phyloP scores from a whole-genome alignment of 148 eudicot genomes.

The Fagopyrum esculentum region DNA sequence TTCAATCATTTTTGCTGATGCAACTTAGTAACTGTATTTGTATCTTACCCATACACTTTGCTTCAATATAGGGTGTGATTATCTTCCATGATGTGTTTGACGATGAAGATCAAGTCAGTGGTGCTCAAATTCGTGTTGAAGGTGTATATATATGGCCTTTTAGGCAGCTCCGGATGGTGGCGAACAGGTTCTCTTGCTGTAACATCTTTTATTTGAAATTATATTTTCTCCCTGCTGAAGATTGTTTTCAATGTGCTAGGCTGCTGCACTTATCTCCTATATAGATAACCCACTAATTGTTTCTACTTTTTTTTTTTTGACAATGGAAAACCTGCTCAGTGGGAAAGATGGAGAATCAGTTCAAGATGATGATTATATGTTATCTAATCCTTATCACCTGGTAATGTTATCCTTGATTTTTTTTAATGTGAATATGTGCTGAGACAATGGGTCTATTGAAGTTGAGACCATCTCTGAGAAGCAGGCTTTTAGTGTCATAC shows the following conservation, averaged over 20 bases:
- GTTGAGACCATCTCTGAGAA: neutral
- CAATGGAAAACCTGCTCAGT: conserved; percentile 38
- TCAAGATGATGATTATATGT: conserved; percentile 77
- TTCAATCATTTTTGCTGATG: neutral
- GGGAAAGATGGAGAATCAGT: conserved; percentile 83
- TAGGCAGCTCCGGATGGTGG: conserved; percentile 95
- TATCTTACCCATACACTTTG: neutral
- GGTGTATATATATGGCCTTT: conserved; percentile 99
- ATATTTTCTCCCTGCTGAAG: neutral
- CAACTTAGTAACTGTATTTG: neutral
- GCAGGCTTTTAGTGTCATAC: too few species aligned
- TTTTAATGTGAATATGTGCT: neutral
- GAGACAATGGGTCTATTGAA: neutral
- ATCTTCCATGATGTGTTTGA: conserved; percentile 87
- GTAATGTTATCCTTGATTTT: conserved; percentile 32
- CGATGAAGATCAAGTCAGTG: conserved; percentile 51
- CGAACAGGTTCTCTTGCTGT: conserved; percentile 50
- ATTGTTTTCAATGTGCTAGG: neutral
- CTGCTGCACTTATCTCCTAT: neutral
- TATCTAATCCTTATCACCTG: conserved; percentile 98
- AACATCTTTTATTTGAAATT: neutral
- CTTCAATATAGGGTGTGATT: conserved; percentile 61
- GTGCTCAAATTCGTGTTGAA: conserved; percentile 90
- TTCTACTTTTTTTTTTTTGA: conserved; percentile 8
- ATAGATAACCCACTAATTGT: neutral